Percentiles rank a stretch among this genome's conserved stretches.
phyloP scores from a whole-genome alignment of 139 green algal species.

The Micractinium sp. region DNA sequence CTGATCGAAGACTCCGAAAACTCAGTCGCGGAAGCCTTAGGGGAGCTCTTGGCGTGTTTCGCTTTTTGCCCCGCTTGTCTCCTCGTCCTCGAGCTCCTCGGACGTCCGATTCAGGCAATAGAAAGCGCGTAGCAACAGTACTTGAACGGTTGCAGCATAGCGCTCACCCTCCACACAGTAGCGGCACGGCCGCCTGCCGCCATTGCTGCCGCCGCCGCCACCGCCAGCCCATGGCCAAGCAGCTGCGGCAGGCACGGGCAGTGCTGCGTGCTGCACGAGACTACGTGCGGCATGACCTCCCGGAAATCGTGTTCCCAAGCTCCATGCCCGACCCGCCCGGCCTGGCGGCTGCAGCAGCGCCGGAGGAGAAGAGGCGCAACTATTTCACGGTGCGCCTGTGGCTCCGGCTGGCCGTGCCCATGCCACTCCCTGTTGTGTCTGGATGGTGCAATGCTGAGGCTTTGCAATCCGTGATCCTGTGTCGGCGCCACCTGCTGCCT shows the following conservation, averaged over 20 bases:
- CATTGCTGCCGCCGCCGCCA: background rate
- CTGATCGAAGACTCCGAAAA: too few relatives aligned
- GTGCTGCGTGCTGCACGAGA: background rate
- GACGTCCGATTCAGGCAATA: too few relatives aligned
- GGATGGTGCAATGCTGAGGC: too few relatives aligned
- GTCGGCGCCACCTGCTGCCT: background rate
- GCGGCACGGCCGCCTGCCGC: background rate
- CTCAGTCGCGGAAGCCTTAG: too few relatives aligned
- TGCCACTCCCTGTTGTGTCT: too few relatives aligned
- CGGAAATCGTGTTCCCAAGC: conserved; percentile 50
- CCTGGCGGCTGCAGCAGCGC: conserved; percentile 23
- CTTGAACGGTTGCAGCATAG: too few relatives aligned
- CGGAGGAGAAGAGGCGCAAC: background rate
- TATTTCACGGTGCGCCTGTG: background rate
- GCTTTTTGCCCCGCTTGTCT: too few relatives aligned
- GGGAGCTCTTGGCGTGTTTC: too few relatives aligned
- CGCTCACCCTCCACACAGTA: too few relatives aligned
- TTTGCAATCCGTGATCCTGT: background rate
- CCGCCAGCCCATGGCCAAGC: conserved; percentile 18
- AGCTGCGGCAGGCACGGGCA: conserved; percentile 22
- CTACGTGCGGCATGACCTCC: conserved; percentile 45
- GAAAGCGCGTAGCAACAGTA: too few relatives aligned
- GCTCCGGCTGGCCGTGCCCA: background rate
- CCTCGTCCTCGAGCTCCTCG: too few relatives aligned
- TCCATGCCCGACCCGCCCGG: conserved; percentile 54